These are phyloP conservation scores for Tetrapyrgos nigripes DNA, from an alignment of 1,284 basidiomycete species.

Conservation along the genomic window DNA sequence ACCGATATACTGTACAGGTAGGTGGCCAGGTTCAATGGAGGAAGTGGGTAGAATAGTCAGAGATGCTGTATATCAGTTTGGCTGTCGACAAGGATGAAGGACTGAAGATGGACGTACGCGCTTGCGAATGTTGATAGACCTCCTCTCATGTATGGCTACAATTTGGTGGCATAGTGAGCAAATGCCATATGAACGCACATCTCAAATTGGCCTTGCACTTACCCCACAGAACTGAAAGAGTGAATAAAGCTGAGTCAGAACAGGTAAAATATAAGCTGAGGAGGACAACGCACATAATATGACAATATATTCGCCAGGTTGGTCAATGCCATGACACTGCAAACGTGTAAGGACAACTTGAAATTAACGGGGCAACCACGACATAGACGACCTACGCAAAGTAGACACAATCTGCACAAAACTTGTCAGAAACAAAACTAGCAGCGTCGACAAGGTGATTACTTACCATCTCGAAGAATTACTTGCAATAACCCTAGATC, in stretches of 20 bases:
- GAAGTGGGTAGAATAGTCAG: too few species aligned
- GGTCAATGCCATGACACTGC: constrained; percentile 14
- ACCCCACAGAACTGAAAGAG: background rate
- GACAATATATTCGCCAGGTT: constrained; percentile 14
- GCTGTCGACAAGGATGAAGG: background rate
- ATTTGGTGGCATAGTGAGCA: too few species aligned
- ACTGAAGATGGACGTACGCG: background rate
- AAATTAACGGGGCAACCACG: background rate
- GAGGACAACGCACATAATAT: constrained; percentile 9
- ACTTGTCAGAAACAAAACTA: background rate
- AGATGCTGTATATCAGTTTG: too few species aligned
- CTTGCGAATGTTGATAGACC: constrained; percentile 13
- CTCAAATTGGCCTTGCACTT: too few species aligned
- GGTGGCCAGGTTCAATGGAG: too few species aligned
- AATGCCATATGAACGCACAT: too few species aligned
- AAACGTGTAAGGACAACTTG: background rate
- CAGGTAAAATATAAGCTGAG: background rate
- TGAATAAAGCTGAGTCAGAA: background rate
- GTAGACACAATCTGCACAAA: constrained; percentile 8
- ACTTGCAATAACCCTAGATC: constrained; percentile 5
- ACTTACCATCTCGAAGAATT: constrained; percentile 15
- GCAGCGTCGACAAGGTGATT: background rate
- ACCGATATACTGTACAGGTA: constrained; percentile 14
- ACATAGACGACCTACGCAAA: constrained; percentile 8
- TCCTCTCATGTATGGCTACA: constrained; percentile 12